Percentiles rank a stretch among this genome's conserved stretches.
These are phyloP conservation scores for Globisporangium paddicum DNA, from an alignment of 352 stramenopile genomes.

Conservation along the genomic window DNA sequence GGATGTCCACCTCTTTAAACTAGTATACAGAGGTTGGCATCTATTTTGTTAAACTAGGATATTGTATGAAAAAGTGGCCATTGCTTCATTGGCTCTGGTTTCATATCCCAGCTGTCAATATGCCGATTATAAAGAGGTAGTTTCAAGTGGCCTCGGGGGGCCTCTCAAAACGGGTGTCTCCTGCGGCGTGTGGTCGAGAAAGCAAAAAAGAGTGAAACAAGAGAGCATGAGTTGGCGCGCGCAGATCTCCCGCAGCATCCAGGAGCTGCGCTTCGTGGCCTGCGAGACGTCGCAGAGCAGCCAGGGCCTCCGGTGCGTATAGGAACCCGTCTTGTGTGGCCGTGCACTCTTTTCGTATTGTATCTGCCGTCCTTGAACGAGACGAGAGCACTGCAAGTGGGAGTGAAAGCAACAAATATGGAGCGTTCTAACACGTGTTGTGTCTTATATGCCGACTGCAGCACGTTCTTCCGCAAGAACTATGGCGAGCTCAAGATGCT, in stretches of 20 bases:
- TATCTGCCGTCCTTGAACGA: neutral
- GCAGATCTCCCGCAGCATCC: conserved; percentile 83
- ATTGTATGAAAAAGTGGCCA: too few species aligned
- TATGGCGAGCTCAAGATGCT: conserved; percentile 88
- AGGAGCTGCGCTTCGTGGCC: conserved; percentile 80
- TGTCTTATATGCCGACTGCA: conserved; percentile 20
- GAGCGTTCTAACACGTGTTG: conserved; percentile 8
- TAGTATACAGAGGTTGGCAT: too few species aligned
- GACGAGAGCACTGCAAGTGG: neutral
- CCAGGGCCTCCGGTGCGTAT: conserved; percentile 71
- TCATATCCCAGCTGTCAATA: too few species aligned
- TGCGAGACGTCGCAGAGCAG: conserved; percentile 85
- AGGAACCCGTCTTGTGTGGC: neutral
- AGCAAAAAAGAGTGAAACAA: conserved; percentile 1
- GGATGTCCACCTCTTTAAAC: too few species aligned
- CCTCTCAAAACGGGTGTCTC: too few species aligned
- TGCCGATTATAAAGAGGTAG: too few species aligned
- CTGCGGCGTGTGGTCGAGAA: conserved; percentile 7
- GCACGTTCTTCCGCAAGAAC: conserved; percentile 84
- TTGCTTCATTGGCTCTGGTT: too few species aligned
- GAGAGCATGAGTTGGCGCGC: conserved; percentile 81
- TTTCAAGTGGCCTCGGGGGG: too few species aligned
- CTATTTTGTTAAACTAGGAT: too few species aligned
- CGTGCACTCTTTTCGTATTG: neutral
- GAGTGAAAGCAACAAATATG: neutral